These are phyloP conservation scores for Effrenium voratum DNA, from an alignment of 73 alveolate genomes.

Conservation along the genomic window DNA sequence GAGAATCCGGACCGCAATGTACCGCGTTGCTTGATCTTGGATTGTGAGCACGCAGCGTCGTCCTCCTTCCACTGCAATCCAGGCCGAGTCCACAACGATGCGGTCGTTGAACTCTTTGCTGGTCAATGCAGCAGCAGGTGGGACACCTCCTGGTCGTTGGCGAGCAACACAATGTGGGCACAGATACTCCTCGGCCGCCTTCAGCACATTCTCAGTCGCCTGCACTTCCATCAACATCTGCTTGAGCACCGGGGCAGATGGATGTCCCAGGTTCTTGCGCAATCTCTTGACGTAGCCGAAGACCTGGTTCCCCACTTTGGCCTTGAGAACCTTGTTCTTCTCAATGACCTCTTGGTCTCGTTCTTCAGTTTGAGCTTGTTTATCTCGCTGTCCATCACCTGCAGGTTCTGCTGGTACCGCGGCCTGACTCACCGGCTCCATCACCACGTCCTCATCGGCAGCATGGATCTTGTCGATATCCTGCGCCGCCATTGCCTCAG, in stretches of 20 bases:
- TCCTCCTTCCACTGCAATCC: neutral
- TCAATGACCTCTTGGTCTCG: neutral
- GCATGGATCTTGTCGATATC: neutral
- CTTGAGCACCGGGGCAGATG: neutral
- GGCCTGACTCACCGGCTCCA: neutral
- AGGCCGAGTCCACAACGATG: neutral
- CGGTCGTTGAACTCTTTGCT: neutral
- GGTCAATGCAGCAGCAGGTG: neutral
- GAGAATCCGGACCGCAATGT: neutral
- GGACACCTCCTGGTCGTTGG: neutral
- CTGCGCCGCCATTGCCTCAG: no score
- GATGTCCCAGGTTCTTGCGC: conserved; percentile 46
- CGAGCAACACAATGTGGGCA: neutral
- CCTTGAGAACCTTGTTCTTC: neutral
- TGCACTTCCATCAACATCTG: conserved; percentile 49
- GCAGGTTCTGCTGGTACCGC: neutral
- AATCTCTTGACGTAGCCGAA: neutral
- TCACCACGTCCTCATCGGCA: neutral
- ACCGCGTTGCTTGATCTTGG: neutral
- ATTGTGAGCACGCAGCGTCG: neutral
- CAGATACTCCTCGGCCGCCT: neutral
- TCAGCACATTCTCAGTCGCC: conserved; percentile 16
- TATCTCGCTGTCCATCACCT: neutral
- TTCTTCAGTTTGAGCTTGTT: neutral
- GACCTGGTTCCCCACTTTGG: neutral